Conservation (phyloP, 129 eudicot species). For the Helianthus annuus region DNA sequence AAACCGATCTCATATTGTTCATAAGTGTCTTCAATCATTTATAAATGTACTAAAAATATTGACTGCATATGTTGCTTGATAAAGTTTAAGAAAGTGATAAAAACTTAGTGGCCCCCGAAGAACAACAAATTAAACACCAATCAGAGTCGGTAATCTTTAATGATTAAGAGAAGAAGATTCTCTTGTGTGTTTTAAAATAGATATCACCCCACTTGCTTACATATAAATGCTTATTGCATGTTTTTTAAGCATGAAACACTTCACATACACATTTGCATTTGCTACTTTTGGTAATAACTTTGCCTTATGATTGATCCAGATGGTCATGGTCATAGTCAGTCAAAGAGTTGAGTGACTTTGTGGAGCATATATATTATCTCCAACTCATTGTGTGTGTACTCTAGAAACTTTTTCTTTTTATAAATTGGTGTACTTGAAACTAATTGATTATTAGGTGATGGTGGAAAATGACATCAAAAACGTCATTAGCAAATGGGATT, state of each 20-base stretch:
- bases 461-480: slow-evolving; percentile 35
- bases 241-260: slow-evolving; percentile 14
- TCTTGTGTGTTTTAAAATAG: slow-evolving; percentile 12
- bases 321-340: slow-evolving; percentile 23
- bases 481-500: slow-evolving; percentile 20
- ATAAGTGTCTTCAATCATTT: no score
- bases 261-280: slow-evolving; percentile 28
- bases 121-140: slow-evolving; percentile 19
- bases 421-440: slow-evolving; percentile 29
- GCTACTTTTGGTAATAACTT: slow-evolving; percentile 36
- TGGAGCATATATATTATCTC: slow-evolving; percentile 28
- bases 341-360: slow-evolving; percentile 26
- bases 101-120: slow-evolving; percentile 7
- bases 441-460: slow-evolving; percentile 29
- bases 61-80: slow-evolving; percentile 2
- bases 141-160: slow-evolving; percentile 19
- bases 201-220: slow-evolving; percentile 28
- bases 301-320: slow-evolving; percentile 28
- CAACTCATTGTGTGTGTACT: slow-evolving; percentile 26
- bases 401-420: slow-evolving; percentile 5
- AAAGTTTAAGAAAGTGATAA: slow-evolving; percentile 3
- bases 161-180: slow-evolving; percentile 33
- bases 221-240: slow-evolving; percentile 27
- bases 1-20: no score
- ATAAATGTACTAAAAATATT: no score